Percentiles rank a stretch among this genome's conserved stretches.
phyloP scores from a whole-genome alignment of 805 yeast genomes.

The Candida corydali region DNA sequence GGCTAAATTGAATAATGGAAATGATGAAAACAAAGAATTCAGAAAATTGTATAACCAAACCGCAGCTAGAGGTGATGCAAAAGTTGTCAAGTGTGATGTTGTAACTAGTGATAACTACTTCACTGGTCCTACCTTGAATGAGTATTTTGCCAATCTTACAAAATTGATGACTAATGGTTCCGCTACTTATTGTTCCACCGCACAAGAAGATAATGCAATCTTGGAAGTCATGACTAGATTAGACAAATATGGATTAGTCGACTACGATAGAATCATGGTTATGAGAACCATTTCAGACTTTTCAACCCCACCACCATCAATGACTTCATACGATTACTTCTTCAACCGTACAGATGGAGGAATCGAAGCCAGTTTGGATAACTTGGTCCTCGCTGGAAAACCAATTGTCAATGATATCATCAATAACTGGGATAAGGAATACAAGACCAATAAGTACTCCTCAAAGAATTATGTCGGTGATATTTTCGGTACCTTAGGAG shows the following conservation, averaged over 20 bases:
- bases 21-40: constrained; percentile 39
- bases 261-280: constrained; percentile 52
- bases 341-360: constrained; percentile 50
- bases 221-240: constrained; percentile 56
- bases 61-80: constrained; percentile 49
- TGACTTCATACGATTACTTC: constrained; percentile 49
- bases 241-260: constrained; percentile 51
- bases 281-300: constrained; percentile 63
- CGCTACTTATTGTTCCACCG: constrained; percentile 56
- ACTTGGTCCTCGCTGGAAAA: constrained; percentile 50
- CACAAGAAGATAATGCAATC: constrained; percentile 66
- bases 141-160: constrained; percentile 47
- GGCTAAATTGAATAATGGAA: constrained; percentile 44
- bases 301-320: constrained; percentile 47
- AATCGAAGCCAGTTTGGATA: constrained; percentile 41
- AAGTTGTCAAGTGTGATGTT: constrained; percentile 51
- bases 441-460: constrained; percentile 23
- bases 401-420: constrained; percentile 54
- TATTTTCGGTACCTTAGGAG: constrained; percentile 51
- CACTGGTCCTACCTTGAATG: constrained; percentile 49
- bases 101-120: constrained; percentile 60
- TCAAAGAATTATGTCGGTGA: constrained; percentile 61
- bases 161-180: constrained; percentile 53
- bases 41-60: constrained; percentile 45
- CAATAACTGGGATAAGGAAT: constrained; percentile 42